A percentile compares a stretch with the other conserved stretches of the same genome.
phyloP scores from a whole-genome alignment of 345 rosid species.

The Microcos paniculata region DNA sequence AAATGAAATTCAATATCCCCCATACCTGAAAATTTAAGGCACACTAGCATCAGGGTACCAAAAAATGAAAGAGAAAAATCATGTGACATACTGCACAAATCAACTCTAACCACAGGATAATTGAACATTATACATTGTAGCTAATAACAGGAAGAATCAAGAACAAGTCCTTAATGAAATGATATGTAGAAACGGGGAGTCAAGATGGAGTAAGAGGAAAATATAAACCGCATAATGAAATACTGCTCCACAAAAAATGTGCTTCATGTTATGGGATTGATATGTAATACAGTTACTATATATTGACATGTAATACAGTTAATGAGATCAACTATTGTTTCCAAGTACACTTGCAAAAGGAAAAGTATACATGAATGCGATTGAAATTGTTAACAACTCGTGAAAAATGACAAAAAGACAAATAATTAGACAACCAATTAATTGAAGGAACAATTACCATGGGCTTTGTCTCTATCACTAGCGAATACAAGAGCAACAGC shows the following conservation, averaged over 20 bases:
- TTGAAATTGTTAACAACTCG: slow-evolving; percentile 1
- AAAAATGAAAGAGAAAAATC: background rate
- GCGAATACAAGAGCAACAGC: slow-evolving; percentile 72
- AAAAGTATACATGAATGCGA: background rate
- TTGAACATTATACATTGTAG: background rate
- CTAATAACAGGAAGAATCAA: background rate
- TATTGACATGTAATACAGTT: background rate
- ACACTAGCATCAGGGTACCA: slow-evolving; percentile 4
- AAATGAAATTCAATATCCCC: slow-evolving; percentile 64
- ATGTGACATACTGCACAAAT: too few species aligned
- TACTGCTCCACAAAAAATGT: too few species aligned
- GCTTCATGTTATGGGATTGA: background rate
- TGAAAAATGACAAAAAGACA: background rate
- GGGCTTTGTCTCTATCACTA: slow-evolving; percentile 55
- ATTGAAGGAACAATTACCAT: slow-evolving; percentile 39
- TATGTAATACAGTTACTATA: too few species aligned
- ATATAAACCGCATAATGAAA: background rate
- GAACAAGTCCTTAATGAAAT: background rate
- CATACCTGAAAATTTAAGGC: slow-evolving; percentile 38
- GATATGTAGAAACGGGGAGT: background rate
- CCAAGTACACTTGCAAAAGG: background rate
- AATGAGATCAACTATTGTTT: background rate
- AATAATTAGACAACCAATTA: background rate
- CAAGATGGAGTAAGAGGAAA: background rate
- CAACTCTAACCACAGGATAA: background rate